Evolutionary conservation across 1,284 basidiomycete species (phyloP), one percentile per base, ranked within the genome.

Genomic region (Volvariella surrecta): DNA sequence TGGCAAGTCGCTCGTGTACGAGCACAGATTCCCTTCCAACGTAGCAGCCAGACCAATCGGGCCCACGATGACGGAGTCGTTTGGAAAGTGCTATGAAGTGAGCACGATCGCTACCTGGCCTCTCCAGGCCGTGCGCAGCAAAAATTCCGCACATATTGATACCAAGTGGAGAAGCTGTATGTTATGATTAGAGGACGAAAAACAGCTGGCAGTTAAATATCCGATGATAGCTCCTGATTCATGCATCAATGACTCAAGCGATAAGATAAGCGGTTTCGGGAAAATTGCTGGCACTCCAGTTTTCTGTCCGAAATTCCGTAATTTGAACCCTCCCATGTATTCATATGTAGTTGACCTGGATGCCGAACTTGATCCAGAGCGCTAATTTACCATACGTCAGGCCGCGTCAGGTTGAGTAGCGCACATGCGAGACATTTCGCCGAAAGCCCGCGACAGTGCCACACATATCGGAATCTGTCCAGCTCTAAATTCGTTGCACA

Each of bases 21-120:
- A 95, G 75, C 45, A 95, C 74, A 37, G 77, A 75, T 50, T 88
- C 74, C 60, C 83, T 79, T 40, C 88, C 87, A 50, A 91, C 84
- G 64, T 81, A 85, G 64, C 89, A 94, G 31, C 93, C 93, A 21
- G 91, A 93, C 93, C 93, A 97, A 67, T 97, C 93, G 24, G 94
- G 94, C 39, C 93, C 93, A 54, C 93, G 82, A 63, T 96, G 93
- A 48, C 94, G 77, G 53, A 91, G 80, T 54, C 79, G 82, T 68
- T 93, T 96, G 7, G 90, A 91, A 55, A 86, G 74, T 4, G 89
- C 84, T 50, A 96, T 82, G 55, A 83, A 85, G 49, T 72, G 77
- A 39, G 82, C 70, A 50, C 92, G 73, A 55, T 84, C 82, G 13
- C 66, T 62, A 38, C 73, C 58, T 40, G 91, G 80, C 49, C 82